phyloP scores from a whole-genome alignment of 176 grass and related monocot species.

The Areca catechu region DNA sequence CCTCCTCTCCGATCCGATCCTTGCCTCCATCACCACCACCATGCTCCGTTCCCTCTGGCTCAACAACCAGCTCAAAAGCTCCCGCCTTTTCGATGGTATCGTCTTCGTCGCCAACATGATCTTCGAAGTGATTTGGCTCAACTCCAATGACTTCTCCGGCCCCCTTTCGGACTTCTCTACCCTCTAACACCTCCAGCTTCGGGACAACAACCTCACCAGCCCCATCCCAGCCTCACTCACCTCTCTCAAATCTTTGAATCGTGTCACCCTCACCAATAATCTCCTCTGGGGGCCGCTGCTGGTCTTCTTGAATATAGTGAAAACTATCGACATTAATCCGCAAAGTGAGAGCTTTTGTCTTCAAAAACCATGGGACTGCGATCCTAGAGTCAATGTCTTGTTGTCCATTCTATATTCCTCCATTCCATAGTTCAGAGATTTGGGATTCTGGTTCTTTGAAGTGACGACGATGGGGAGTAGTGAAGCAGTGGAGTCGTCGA shows the following conservation, averaged over 20 bases:
- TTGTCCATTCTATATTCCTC: no score
- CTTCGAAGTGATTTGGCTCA: constrained; percentile 50
- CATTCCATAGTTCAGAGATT: no score
- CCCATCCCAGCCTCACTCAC: constrained; percentile 38
- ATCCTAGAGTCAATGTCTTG: no score
- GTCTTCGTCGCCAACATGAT: constrained; percentile 48
- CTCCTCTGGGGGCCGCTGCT: no score
- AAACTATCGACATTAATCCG: no score
- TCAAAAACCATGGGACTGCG: no score
- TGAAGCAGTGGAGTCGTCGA: no score
- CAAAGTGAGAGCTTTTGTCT: no score
- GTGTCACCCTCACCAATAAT: no score
- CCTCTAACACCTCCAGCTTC: constrained; percentile 29
- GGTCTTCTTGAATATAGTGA: no score
- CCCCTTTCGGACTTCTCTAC: constrained; percentile 50
- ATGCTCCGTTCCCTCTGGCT: constrained; percentile 14
- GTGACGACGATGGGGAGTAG: no score
- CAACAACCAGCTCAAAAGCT: constrained; percentile 3
- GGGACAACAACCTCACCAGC: constrained; percentile 67
- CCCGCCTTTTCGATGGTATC: constrained; percentile 3
- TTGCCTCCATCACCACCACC: constrained; percentile 8
- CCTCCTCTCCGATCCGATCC: not conserved
- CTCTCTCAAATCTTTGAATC: constrained; percentile 25
- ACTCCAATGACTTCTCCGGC: constrained; percentile 56
- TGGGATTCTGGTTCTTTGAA: no score